These are phyloP conservation scores for Phaeosphaeriaceae sp. DNA, from an alignment of 2,329 filamentous ascomycete species.

Conservation along the genomic window DNA sequence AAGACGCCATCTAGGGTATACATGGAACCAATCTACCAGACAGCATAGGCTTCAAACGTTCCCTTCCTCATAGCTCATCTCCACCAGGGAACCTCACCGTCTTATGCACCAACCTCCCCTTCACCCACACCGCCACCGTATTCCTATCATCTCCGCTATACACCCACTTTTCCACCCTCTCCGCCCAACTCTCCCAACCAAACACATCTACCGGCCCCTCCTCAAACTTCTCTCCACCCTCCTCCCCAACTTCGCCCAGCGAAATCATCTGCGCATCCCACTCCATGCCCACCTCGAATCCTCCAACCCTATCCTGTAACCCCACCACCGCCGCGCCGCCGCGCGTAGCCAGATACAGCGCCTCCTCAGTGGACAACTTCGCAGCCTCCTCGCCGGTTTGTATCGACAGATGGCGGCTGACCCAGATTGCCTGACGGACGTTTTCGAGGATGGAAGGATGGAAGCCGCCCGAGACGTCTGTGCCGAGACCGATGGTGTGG, in stretches of 20 bases:
- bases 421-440: conserved; percentile 80
- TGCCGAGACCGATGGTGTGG: conserved; percentile 83
- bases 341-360: conserved; percentile 83
- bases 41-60: no score
- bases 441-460: conserved; percentile 81
- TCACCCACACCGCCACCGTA: conserved; percentile 87
- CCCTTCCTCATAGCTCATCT: not conserved
- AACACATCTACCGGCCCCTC: conserved; percentile 83
- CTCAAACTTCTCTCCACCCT: conserved; percentile 53
- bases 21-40: no score
- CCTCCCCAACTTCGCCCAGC: conserved; percentile 57
- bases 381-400: conserved; percentile 47
- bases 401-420: conserved; percentile 75
- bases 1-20: not conserved
- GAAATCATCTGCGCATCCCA: conserved; percentile 89
- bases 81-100: conserved; percentile 21
- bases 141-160: conserved; percentile 94
- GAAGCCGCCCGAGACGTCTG: conserved; percentile 90
- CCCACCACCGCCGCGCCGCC: conserved; percentile 86
- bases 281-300: conserved; percentile 84
- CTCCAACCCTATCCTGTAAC: conserved; percentile 73
- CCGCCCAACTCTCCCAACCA: conserved; percentile 88
- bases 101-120: conserved; percentile 77
- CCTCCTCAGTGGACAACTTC: conserved; percentile 85
- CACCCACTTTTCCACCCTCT: conserved; percentile 90